Base-by-base conservation (phyloP, 1,284 basidiomycete species). In the Austroboletus olivaceoglutinosus region DNA sequence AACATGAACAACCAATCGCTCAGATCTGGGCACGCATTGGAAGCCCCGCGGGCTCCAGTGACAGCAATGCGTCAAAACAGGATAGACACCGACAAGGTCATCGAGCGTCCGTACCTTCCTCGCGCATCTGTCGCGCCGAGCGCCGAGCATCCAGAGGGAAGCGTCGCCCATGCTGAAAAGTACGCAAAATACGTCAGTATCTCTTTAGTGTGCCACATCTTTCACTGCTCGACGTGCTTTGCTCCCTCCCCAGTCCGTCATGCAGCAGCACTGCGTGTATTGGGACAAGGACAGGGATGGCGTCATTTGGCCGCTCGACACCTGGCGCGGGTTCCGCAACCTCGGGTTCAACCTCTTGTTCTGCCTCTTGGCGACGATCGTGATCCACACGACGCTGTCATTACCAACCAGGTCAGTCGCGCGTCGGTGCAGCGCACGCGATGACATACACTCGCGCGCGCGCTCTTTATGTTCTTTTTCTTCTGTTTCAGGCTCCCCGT, bases 291-390 rank as follows among this genome's bases (percentile, higher is more conserved):
- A 75, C 55, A 22, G 45, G 11, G 76, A 79, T 50, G 73, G 75
- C 16, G 53, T 78, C 37, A 70, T 78, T 45, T 77, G 73, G 70
- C 77, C 77, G 3, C 56, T 59, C 12, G 73, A 78, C 52, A 79
- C 77, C 12, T 76, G 66, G 63, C 63, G 63, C 23, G 73, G 70
- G 8, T 74, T 77, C 58, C 65, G 69, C 47, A 65, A 67, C 40
- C 68, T 79, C 21, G 72, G 73, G 7, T 78, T 74, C 63, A 71
- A 70, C 48, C 33, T 76, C 44, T 50, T 76, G 48, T 65, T 78
- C 50, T 62, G 66, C 50, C 47, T 70, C 13, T 45, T 76, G 29
- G 67, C 74, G 25, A 61, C 61, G 43, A 56, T 68, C 53, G 61
- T 76, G 48, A 65, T 78, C 40, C 74, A 80, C 60, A 46, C 45